Conservation (phyloP, 441 rosid species). For the Populus hybrid region DNA sequence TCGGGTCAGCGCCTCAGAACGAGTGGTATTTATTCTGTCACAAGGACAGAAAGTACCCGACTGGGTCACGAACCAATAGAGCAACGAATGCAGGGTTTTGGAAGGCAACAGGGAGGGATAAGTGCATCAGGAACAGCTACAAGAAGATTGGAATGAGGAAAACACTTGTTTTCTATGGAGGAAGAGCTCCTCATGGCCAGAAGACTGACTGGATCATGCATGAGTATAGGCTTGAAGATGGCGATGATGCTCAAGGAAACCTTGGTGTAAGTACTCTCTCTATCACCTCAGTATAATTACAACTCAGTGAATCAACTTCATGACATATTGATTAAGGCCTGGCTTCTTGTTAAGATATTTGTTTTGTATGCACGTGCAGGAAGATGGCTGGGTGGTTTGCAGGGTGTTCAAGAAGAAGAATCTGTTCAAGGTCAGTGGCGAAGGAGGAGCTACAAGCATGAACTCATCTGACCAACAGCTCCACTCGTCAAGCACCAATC, state of each 20-base stretch:
- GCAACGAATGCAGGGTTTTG: too few relatives aligned
- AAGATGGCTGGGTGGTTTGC: slow-evolving; percentile 91
- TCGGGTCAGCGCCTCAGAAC: slow-evolving; percentile 85
- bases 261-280: slow-evolving; percentile 37
- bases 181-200: slow-evolving; percentile 96
- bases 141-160: slow-evolving; percentile 97
- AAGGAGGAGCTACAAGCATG: slow-evolving; percentile 46
- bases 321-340: neutral
- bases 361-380: slow-evolving; percentile 37
- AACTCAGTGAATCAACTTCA: too few relatives aligned
- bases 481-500: slow-evolving; percentile 30
- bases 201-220: slow-evolving; percentile 99
- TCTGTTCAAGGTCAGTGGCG: slow-evolving; percentile 63
- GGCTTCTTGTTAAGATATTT: neutral
- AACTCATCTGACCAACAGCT: slow-evolving; percentile 54
- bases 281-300: neutral
- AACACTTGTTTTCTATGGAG: slow-evolving; percentile 90
- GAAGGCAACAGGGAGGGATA: slow-evolving; percentile 37
- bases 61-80: too few relatives aligned
- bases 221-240: slow-evolving; percentile 88
- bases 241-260: slow-evolving; percentile 54
- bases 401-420: slow-evolving; percentile 39
- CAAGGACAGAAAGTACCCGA: slow-evolving; percentile 66
- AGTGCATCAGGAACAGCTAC: slow-evolving; percentile 70
- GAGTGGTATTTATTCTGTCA: slow-evolving; percentile 97